Base-by-base conservation (phyloP, 306 rosid species). In the Senna siamea region DNA sequence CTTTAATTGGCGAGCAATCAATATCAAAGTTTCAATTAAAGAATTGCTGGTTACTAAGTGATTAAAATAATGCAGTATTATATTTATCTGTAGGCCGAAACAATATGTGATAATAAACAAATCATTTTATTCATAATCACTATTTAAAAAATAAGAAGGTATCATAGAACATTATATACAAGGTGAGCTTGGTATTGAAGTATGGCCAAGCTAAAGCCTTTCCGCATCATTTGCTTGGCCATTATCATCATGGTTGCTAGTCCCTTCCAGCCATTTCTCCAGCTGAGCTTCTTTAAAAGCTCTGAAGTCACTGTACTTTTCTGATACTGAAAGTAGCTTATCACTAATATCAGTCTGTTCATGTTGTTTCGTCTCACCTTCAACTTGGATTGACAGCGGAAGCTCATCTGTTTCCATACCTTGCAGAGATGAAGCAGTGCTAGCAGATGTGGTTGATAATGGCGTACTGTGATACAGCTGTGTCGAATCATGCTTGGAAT, bases 271-370 rank as follows among this genome's bases (percentile, higher is more conserved):
- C 97, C 98, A 94, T 73, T 88, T 87, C 83, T 88, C 82, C 60
- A 91, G 83, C 77, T 91, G 84, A 53, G 87, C 90, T 89, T 89
- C 98, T 81, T 78, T 88, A 74, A 73, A 83, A 34, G 96, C 91
- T 85, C 83, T 89, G 89, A 88, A 94, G 53, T 89, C 89, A 18
- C 82, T 91, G 22, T 34, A 88, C 59, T 84, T 83, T 50, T 91
- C 92, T 26, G 88, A 76, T 63, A 68, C 43, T 2, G 81, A 75
- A 41, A 79, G 44, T 53, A 86, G 65, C 46, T 82, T 75, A 19
- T 50, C 51, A 55, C 82, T 53, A 0, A 44, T 65, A 38, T 77
- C 88, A 1, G 58, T 50, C 26, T 55, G 76, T 54, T 81, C 81
- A 14, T 77, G 78, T 51, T 63, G 72, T 62, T 70, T 80, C 40